phyloP scores from a whole-genome alignment of 768 basidiomycete species.

The Suillus tomentosus region DNA sequence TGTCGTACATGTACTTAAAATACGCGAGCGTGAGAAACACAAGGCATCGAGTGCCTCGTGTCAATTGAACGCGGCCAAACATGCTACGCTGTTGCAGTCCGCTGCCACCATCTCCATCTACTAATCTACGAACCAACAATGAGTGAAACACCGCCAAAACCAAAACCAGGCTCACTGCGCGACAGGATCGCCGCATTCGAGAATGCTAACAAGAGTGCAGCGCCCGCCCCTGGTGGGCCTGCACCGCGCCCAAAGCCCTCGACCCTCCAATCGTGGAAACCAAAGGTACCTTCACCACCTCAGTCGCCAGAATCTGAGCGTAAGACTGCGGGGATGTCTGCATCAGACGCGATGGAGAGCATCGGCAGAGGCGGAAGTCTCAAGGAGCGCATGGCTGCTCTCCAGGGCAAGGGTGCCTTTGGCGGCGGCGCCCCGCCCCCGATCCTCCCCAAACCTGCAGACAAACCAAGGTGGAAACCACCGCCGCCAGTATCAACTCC shows the following conservation, averaged over 20 bases:
- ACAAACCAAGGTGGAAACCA: conserved; percentile 87
- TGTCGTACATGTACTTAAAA: neutral
- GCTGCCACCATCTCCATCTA: conserved; percentile 18
- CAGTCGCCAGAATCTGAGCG: conserved; percentile 33
- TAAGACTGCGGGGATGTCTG: conserved; percentile 60
- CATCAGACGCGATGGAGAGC: conserved; percentile 85
- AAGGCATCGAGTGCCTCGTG: neutral
- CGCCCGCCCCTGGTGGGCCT: conserved; percentile 33
- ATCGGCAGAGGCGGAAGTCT: conserved; percentile 80
- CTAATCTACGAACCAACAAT: conserved; percentile 33
- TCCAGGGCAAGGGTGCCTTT: conserved; percentile 84
- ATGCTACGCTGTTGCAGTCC: conserved; percentile 5
- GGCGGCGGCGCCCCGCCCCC: conserved; percentile 53
- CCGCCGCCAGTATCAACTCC: conserved; percentile 56
- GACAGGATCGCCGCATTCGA: conserved; percentile 92
- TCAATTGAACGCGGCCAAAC: conserved; percentile 6
- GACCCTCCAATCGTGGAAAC: conserved; percentile 68
- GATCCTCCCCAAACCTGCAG: conserved; percentile 57
- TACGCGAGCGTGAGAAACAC: conserved; percentile 3
- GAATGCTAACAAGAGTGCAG: conserved; percentile 52
- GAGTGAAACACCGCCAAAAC: conserved; percentile 63
- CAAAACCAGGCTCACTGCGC: conserved; percentile 76
- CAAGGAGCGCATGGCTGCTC: conserved; percentile 93
- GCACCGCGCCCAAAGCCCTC: conserved; percentile 67
- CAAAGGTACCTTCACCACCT: conserved; percentile 51